Evolutionary conservation across 768 basidiomycete species (phyloP).

Genomic region (Mycena rosella): DNA sequence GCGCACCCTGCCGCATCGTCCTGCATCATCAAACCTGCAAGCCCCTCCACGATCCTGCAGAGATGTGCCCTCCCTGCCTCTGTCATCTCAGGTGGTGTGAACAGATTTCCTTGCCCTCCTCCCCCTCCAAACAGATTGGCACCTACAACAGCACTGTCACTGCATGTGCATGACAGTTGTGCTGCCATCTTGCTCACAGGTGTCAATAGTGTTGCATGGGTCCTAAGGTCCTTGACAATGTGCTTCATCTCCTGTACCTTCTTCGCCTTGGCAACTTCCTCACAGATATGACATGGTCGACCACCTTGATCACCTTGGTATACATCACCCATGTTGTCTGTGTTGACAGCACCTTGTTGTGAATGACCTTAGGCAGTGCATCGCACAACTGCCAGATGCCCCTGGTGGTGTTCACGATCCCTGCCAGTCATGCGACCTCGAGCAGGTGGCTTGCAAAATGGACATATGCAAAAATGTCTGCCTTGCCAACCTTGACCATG

Average conservation of each 20-base stretch:
- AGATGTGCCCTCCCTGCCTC: no score
- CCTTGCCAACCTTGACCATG: conserved; percentile 20
- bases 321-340: conserved; percentile 11
- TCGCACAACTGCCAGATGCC: conserved; percentile 28
- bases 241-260: conserved; percentile 17
- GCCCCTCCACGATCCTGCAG: no score
- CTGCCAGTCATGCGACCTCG: background rate
- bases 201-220: background rate
- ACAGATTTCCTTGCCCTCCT: no score
- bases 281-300: conserved; percentile 11
- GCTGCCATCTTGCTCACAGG: no score
- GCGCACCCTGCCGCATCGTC: no score
- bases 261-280: conserved; percentile 13
- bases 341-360: background rate
- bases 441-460: conserved; percentile 25
- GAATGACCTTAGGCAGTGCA: conserved; percentile 7
- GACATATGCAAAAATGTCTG: conserved; percentile 21
- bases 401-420: background rate
- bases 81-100: no score
- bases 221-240: background rate
- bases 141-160: no score
- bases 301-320: conserved; percentile 2
- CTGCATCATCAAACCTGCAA: no score
- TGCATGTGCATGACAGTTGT: no score
- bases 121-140: background rate